Evolutionary conservation across 2,329 filamentous ascomycete genomes (phyloP).

Genomic region (Trichoderma sp.): DNA sequence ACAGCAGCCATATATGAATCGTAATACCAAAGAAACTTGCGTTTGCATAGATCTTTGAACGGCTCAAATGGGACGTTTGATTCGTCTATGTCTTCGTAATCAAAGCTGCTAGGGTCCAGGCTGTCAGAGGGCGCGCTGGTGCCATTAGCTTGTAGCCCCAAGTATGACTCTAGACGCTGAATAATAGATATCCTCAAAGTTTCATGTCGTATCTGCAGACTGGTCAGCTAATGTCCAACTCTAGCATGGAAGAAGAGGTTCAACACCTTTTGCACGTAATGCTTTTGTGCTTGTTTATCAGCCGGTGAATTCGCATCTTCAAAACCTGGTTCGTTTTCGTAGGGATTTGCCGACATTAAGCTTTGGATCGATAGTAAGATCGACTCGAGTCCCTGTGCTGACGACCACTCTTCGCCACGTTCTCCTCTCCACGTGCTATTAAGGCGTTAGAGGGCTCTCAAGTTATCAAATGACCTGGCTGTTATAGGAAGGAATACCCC

Average conservation of each 20-base stretch:
- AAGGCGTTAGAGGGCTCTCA: constrained; percentile 13
- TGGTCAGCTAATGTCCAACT: constrained; percentile 25
- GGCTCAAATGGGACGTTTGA: constrained; percentile 68
- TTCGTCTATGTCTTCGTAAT: constrained; percentile 55
- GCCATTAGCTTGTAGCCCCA: constrained; percentile 63
- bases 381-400: constrained; percentile 91
- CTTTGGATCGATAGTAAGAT: constrained; percentile 95
- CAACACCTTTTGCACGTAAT: constrained; percentile 73
- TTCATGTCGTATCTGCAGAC: constrained; percentile 79
- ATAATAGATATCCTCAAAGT: constrained; percentile 84
- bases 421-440: constrained; percentile 91
- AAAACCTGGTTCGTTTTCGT: constrained; percentile 94
- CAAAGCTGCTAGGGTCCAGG: constrained; percentile 39
- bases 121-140: constrained; percentile 31
- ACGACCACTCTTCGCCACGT: constrained; percentile 91
- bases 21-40: constrained; percentile 94
- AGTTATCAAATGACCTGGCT: not conserved
- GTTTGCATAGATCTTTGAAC: constrained; percentile 88
- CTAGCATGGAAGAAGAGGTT: not conserved
- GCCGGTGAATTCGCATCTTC: constrained; percentile 68
- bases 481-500: constrained; percentile 58
- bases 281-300: constrained; percentile 72
- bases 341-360: constrained; percentile 89
- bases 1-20: constrained; percentile 79
- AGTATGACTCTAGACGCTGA: constrained; percentile 76